phyloP scores from a whole-genome alignment of 2,329 filamentous ascomycete genomes.

The Botryotinia calthae region DNA sequence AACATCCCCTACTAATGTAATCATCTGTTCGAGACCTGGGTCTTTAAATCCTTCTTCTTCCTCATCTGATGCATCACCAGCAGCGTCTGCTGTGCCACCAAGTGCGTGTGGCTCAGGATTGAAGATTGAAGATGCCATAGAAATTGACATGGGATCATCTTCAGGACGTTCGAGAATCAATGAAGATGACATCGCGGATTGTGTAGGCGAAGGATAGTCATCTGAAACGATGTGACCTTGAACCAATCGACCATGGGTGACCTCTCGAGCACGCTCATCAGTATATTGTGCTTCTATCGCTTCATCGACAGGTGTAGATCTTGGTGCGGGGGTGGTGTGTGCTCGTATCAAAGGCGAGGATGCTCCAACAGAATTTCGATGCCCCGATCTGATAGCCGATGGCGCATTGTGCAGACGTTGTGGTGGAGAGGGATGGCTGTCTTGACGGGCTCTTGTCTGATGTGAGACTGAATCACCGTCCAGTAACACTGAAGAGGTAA shows the following conservation, averaged over 20 bases:
- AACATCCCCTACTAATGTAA: conserved; percentile 96
- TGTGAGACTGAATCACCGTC: conserved; percentile 27
- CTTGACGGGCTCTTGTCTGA: conserved; percentile 30
- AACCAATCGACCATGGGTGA: conserved; percentile 85
- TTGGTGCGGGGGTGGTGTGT: conserved; percentile 25
- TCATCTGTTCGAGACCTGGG: conserved; percentile 83
- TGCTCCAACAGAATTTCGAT: conserved; percentile 21
- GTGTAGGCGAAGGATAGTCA: conserved; percentile 76
- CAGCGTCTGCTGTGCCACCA: conserved; percentile 80
- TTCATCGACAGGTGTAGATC: conserved; percentile 34
- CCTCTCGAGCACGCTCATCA: conserved; percentile 80
- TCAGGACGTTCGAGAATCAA: conserved; percentile 52
- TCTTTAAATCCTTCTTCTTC: conserved; percentile 88
- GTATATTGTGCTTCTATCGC: conserved; percentile 35
- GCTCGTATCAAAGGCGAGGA: conserved; percentile 31
- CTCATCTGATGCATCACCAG: conserved; percentile 78
- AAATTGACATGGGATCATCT: conserved; percentile 71
- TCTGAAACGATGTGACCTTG: conserved; percentile 96
- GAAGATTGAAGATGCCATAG: conserved; percentile 77
- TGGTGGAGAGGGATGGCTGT: conserved; percentile 32
- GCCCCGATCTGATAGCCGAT: conserved; percentile 30
- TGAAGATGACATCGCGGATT: conserved; percentile 65
- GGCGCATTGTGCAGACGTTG: conserved; percentile 27
- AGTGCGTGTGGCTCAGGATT: conserved; percentile 65
- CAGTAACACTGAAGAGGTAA: conserved; percentile 17